Conservation (phyloP, 768 basidiomycete species). For the Mycena capillaripes region DNA sequence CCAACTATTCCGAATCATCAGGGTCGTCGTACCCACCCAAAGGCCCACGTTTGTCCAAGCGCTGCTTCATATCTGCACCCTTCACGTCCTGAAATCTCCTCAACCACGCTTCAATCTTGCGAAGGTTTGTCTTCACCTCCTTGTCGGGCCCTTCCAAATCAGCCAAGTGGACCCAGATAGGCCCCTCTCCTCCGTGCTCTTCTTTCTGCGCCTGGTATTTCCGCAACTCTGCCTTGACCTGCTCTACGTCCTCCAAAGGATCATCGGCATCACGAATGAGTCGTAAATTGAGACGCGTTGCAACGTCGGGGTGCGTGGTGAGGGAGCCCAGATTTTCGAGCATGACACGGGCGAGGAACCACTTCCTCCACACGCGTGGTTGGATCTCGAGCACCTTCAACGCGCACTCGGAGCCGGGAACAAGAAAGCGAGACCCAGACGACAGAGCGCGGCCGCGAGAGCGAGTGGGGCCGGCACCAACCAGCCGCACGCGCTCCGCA, state of each 20-base stretch:
- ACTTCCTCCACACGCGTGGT: constrained; percentile 8
- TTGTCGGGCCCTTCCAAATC: background rate
- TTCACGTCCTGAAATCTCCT: constrained; percentile 9
- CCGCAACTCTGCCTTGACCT: constrained; percentile 7
- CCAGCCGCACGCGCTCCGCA: constrained; percentile 26
- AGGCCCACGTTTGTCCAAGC: background rate
- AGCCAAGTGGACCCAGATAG: constrained; percentile 7
- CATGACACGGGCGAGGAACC: background rate
- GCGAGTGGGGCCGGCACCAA: background rate
- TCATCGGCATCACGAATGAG: constrained; percentile 21
- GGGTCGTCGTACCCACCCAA: background rate
- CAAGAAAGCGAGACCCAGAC: background rate
- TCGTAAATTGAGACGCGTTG: constrained; percentile 18
- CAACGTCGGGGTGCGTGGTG: constrained; percentile 31
- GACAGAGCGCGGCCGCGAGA: background rate
- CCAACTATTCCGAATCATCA: background rate
- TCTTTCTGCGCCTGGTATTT: background rate
- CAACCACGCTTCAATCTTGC: constrained; percentile 27
- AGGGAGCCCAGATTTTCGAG: background rate
- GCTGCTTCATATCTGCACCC: background rate
- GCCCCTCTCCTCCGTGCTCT: background rate
- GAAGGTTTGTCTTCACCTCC: background rate
- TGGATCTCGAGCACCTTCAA: constrained; percentile 27
- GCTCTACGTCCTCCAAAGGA: background rate
- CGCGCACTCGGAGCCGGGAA: constrained; percentile 18